Evolutionary conservation across 1,139 yeast genomes (phyloP).

Genomic region (Magnusiomyces fungicola): DNA sequence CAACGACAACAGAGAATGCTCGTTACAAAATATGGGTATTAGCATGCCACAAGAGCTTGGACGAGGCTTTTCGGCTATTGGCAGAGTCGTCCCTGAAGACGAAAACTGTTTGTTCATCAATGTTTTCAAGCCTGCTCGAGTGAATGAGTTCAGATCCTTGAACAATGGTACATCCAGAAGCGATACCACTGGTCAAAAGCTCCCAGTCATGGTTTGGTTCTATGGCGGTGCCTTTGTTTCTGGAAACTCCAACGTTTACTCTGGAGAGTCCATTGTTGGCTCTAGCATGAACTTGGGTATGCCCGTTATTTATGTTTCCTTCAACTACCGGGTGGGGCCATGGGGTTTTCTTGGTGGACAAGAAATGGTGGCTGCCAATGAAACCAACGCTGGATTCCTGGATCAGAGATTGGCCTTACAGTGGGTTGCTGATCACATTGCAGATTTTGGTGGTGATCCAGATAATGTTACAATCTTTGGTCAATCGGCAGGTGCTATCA

Average conservation of each 20-base stretch:
- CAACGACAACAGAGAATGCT: too few relatives aligned
- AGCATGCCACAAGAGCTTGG: not conserved
- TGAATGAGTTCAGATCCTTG: slow-evolving; percentile 2
- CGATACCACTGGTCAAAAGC: slow-evolving; percentile 6
- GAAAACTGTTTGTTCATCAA: slow-evolving; percentile 27
- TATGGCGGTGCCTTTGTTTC: slow-evolving; percentile 28
- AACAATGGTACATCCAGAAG: too few relatives aligned
- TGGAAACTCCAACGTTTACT: slow-evolving; percentile 19
- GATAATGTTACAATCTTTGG: slow-evolving; percentile 31
- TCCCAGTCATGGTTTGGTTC: slow-evolving; percentile 29
- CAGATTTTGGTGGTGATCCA: slow-evolving; percentile 35
- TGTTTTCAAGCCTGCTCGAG: slow-evolving; percentile 21
- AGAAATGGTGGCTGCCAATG: slow-evolving; percentile 18
- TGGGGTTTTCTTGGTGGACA: slow-evolving; percentile 32
- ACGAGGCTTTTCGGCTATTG: not conserved
- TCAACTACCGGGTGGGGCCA: slow-evolving; percentile 29
- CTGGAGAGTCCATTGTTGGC: slow-evolving; percentile 7
- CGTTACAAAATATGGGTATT: not conserved
- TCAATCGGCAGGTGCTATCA: slow-evolving; percentile 34
- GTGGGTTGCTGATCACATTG: slow-evolving; percentile 33
- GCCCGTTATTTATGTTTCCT: slow-evolving; percentile 15
- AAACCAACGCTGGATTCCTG: slow-evolving; percentile 29
- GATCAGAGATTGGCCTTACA: slow-evolving; percentile 33
- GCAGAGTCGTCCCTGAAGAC: not conserved
- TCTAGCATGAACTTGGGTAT: slow-evolving; percentile 9